Conservation (phyloP, 2,329 filamentous ascomycete genomes). For the Pyrenochaeta sp. region DNA sequence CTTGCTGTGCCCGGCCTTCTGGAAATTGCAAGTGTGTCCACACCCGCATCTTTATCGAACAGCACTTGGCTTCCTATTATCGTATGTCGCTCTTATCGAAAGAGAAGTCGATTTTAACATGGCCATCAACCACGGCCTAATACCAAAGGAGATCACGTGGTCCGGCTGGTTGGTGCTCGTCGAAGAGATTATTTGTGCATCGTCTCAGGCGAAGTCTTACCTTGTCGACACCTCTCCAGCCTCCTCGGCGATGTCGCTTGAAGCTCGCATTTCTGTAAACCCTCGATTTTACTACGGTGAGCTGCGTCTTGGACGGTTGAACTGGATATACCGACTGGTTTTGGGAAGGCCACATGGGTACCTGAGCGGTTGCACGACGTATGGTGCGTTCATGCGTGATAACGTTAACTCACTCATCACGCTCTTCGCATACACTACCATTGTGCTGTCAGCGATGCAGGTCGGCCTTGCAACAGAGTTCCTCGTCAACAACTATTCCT, state of each 20-base stretch:
- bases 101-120: conserved; percentile 30
- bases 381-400: conserved; percentile 32
- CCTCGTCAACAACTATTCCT: conserved; percentile 22
- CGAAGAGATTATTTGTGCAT: conserved; percentile 15
- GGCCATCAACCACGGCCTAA: conserved; percentile 20
- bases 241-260: conserved; percentile 4
- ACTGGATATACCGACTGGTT: conserved; percentile 33
- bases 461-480: conserved; percentile 29
- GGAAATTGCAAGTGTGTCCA: conserved; percentile 25
- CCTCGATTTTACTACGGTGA: conserved; percentile 37
- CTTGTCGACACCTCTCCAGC: conserved; percentile 4
- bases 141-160: conserved; percentile 34
- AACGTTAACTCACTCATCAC: conserved; percentile 35
- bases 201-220: conserved; percentile 8
- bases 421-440: conserved; percentile 35
- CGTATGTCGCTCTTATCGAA: conserved; percentile 31
- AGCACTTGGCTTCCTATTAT: conserved; percentile 30
- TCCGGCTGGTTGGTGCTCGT: conserved; percentile 21
- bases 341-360: conserved; percentile 26
- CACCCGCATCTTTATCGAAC: conserved; percentile 20
- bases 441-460: conserved; percentile 38
- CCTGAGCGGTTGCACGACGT: conserved; percentile 31
- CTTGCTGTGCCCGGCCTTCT: conserved; percentile 27
- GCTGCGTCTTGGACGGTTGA: conserved; percentile 33
- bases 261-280: conserved; percentile 22